phyloP scores from a whole-genome alignment of 176 grass and related monocot genomes.

The Saccharum spontaneum region DNA sequence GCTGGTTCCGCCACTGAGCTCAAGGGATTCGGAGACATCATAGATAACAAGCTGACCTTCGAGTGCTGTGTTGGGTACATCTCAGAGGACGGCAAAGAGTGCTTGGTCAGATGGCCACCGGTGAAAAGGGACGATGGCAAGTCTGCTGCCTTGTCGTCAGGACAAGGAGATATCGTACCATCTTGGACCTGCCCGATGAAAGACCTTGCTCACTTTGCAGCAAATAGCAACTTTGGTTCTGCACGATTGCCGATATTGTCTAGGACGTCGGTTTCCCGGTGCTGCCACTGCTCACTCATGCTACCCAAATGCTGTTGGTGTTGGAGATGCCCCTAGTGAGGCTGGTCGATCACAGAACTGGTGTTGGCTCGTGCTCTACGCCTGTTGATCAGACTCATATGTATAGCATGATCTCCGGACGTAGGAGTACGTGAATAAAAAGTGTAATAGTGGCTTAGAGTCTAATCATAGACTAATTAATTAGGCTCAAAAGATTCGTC shows the following conservation, averaged over 20 bases:
- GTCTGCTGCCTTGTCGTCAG: not conserved
- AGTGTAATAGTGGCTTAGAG: no score
- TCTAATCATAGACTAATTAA: no score
- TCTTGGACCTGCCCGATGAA: not conserved
- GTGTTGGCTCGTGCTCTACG: not conserved
- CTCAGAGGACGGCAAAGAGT: constrained; percentile 2
- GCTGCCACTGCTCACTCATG: no score
- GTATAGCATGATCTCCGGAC: no score
- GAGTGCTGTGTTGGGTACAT: not conserved
- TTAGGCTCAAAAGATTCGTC: no score
- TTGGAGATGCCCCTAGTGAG: not conserved
- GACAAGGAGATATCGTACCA: not conserved
- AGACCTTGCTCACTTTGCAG: not conserved
- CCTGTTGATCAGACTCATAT: no score
- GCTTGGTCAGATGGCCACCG: not conserved
- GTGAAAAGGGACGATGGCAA: not conserved
- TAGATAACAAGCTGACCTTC: not conserved
- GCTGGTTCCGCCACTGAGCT: no score
- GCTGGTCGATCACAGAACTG: not conserved
- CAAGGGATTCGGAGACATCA: not conserved
- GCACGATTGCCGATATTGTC: not conserved
- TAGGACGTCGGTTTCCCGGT: not conserved
- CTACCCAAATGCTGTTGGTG: not conserved
- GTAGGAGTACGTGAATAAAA: no score
- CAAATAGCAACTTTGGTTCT: not conserved